A percentile compares a stretch with the other conserved stretches of the same genome.
phyloP scores from a whole-genome alignment of 345 rosid species.

The Eucalyptus shirleyi region DNA sequence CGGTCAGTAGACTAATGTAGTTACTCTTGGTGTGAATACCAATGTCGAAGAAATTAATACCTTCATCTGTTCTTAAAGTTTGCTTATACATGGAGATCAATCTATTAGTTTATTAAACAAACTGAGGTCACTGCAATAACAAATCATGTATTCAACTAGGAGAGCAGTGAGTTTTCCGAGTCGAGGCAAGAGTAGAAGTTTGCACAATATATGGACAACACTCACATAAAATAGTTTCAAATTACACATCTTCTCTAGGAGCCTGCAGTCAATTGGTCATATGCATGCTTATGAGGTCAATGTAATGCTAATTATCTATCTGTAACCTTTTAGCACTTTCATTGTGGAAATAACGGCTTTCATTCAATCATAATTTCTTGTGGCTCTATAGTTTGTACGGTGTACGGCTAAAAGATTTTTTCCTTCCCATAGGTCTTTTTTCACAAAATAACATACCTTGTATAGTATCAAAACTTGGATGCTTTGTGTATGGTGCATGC shows the following conservation, averaged over 20 bases:
- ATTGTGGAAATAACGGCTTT: neutral
- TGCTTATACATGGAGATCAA: neutral
- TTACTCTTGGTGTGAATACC: neutral
- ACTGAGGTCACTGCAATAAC: neutral
- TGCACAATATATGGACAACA: neutral
- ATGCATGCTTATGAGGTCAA: neutral
- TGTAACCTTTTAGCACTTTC: neutral
- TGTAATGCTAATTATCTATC: neutral
- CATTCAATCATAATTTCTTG: neutral
- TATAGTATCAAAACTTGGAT: neutral
- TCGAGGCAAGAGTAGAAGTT: neutral
- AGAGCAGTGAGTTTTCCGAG: neutral
- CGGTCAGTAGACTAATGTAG: neutral
- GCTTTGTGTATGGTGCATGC: neutral
- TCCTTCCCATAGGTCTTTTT: neutral
- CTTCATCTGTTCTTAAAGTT: neutral
- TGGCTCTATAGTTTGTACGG: neutral
- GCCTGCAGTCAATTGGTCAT: neutral
- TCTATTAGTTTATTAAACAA: neutral
- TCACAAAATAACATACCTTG: neutral
- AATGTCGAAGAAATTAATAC: neutral
- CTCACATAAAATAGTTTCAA: neutral
- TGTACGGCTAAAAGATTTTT: neutral
- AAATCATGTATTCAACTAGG: neutral
- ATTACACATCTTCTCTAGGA: neutral